Evolutionary conservation across 2,329 filamentous ascomycete species (phyloP).

Genomic region (Acrocalymma vagum): DNA sequence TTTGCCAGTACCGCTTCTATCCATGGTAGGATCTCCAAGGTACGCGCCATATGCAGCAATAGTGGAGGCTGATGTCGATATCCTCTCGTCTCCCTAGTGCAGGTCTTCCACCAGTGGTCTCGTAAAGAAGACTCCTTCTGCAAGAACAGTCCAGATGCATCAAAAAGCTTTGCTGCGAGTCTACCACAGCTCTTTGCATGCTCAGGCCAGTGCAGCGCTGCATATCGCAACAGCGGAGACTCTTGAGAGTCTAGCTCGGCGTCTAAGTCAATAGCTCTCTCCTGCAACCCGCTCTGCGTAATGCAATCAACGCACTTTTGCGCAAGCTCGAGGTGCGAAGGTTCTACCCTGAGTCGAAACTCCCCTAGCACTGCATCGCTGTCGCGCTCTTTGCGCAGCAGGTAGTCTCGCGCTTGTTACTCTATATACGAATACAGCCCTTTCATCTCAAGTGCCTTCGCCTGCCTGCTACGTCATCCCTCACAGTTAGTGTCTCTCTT

Average conservation of each 20-base stretch:
- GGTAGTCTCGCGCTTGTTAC: slow-evolving; percentile 39
- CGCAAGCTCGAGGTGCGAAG: slow-evolving; percentile 11
- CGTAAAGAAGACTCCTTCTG: slow-evolving; percentile 1
- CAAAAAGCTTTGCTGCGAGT: slow-evolving; percentile 8
- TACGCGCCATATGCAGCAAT: not conserved
- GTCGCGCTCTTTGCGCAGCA: slow-evolving; percentile 18
- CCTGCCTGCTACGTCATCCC: no score
- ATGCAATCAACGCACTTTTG: slow-evolving; percentile 10
- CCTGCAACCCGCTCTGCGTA: slow-evolving; percentile 9
- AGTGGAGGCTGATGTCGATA: not conserved
- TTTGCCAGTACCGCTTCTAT: not conserved
- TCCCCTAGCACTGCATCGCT: slow-evolving; percentile 8
- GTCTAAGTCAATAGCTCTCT: not conserved
- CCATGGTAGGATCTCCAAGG: not conserved
- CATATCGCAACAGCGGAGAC: slow-evolving; percentile 12
- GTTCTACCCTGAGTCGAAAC: slow-evolving; percentile 9
- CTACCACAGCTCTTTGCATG: slow-evolving; percentile 10
- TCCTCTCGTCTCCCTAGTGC: slow-evolving; percentile 11
- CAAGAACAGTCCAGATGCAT: slow-evolving; percentile 9
- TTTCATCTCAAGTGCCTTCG: no score
- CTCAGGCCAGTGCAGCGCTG: slow-evolving; percentile 11
- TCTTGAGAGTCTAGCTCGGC: not conserved
- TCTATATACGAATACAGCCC: no score
- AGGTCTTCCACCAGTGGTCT: slow-evolving; percentile 23
- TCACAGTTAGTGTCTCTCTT: slow-evolving; percentile 2